Evolutionary conservation across 225 moss, liverwort and hornwort genomes (phyloP).

Genomic region (Ulota crispa): DNA sequence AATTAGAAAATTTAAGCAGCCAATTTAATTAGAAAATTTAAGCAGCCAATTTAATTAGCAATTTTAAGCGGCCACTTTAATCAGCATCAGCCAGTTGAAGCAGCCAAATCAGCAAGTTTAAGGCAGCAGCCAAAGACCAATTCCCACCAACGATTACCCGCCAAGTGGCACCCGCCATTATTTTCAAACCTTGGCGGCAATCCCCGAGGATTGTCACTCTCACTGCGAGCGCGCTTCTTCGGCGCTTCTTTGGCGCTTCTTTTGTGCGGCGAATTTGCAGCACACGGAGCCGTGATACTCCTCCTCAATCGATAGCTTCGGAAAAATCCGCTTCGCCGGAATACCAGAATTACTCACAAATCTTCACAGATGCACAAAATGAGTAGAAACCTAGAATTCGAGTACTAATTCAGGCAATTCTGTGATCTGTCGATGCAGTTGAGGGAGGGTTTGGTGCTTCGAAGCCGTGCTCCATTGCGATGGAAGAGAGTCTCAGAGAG

Average conservation of each 20-base stretch:
- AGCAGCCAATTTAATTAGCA: too few species aligned
- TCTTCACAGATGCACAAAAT: too few species aligned
- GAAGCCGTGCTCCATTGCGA: background rate
- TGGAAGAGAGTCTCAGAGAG: background rate
- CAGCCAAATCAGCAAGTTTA: too few species aligned
- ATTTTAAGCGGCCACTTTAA: too few species aligned
- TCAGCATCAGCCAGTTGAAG: too few species aligned
- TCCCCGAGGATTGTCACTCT: background rate
- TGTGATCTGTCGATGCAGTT: background rate
- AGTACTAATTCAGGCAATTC: background rate
- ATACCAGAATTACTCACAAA: too few species aligned
- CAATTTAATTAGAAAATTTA: too few species aligned
- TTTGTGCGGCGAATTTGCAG: background rate
- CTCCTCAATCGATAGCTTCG: background rate
- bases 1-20: too few species aligned
- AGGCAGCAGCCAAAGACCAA: background rate
- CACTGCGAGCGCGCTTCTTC: background rate
- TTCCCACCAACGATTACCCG: background rate
- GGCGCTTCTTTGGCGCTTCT: too few species aligned
- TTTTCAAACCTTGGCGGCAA: constrained; percentile 27
- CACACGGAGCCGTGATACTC: background rate
- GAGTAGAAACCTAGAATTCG: background rate
- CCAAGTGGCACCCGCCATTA: constrained; percentile 23
- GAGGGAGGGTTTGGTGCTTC: background rate
- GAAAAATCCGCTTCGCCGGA: background rate